These are phyloP conservation scores for Schizochytrium sp. DNA, from an alignment of 108 stramenopile genomes.

Conservation along the genomic window DNA sequence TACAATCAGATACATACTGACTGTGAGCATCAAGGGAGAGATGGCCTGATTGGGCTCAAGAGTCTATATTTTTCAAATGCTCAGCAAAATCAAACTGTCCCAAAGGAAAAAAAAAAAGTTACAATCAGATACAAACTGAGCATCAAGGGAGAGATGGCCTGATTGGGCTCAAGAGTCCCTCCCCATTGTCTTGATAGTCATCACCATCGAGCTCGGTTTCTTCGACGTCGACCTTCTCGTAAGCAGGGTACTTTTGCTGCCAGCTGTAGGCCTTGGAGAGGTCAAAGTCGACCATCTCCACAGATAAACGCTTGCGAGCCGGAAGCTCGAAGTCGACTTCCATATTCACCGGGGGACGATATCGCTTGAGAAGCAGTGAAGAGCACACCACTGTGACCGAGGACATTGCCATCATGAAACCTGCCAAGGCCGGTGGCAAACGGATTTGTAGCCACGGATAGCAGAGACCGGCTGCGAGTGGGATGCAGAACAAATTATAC, in stretches of 20 bases:
- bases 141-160: no score
- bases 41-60: no score
- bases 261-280: not conserved
- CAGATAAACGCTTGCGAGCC: not conserved
- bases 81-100: no score
- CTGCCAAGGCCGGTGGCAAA: conserved; percentile 83
- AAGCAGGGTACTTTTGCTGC: not conserved
- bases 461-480: conserved; percentile 84
- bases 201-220: no score
- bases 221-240: no score
- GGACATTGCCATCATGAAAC: conserved; percentile 79
- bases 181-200: no score
- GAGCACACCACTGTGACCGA: conserved; percentile 55
- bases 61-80: no score
- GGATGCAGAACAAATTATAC: conserved; percentile 89
- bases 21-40: no score
- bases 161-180: no score
- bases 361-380: conserved; percentile 36
- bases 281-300: not conserved
- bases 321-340: not conserved
- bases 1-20: no score
- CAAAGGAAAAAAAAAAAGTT: no score
- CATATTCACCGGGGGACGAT: not conserved
- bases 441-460: conserved; percentile 70
- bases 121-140: no score